Evolutionary conservation across 2,329 filamentous ascomycete genomes (phyloP).

Genomic region (Trichoderma sp.): DNA sequence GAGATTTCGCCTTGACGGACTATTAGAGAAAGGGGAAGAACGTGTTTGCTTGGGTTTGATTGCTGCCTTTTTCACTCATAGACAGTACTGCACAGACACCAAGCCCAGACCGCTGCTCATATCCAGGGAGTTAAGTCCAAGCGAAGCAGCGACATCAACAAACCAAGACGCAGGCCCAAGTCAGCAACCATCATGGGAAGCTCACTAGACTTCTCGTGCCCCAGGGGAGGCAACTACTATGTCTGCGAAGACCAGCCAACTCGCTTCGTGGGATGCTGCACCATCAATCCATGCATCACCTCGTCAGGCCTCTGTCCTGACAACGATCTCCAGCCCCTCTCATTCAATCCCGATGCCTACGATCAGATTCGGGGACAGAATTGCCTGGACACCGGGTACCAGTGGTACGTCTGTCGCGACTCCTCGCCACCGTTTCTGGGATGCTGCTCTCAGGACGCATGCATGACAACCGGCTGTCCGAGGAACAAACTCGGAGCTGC

Average conservation of each 20-base stretch:
- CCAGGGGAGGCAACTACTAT: conserved; percentile 36
- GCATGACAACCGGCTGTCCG: conserved; percentile 28
- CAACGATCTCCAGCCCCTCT: conserved; percentile 27
- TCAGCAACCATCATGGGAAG: background rate
- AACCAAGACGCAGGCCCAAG: background rate
- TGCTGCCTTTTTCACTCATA: background rate
- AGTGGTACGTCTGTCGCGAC: conserved; percentile 37
- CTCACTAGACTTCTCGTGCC: conserved; percentile 35
- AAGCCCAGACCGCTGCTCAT: background rate
- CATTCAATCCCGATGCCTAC: conserved; percentile 31
- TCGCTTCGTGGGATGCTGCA: conserved; percentile 44
- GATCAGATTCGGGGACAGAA: conserved; percentile 32
- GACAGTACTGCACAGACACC: background rate
- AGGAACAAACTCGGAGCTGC: conserved; percentile 26
- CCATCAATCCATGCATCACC: conserved; percentile 34
- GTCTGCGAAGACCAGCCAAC: conserved; percentile 33
- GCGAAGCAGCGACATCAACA: background rate
- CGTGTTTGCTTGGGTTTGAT: background rate
- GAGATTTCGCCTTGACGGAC: background rate
- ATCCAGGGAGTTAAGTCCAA: background rate
- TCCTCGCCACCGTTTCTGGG: conserved; percentile 38
- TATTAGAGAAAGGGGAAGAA: background rate
- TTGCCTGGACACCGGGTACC: conserved; percentile 28
- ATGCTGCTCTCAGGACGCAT: conserved; percentile 35
- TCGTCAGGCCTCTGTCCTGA: conserved; percentile 35